These are phyloP conservation scores for Phaeoacremonium minimum DNA, from an alignment of 2,329 filamentous ascomycete genomes.

Conservation along the genomic window DNA sequence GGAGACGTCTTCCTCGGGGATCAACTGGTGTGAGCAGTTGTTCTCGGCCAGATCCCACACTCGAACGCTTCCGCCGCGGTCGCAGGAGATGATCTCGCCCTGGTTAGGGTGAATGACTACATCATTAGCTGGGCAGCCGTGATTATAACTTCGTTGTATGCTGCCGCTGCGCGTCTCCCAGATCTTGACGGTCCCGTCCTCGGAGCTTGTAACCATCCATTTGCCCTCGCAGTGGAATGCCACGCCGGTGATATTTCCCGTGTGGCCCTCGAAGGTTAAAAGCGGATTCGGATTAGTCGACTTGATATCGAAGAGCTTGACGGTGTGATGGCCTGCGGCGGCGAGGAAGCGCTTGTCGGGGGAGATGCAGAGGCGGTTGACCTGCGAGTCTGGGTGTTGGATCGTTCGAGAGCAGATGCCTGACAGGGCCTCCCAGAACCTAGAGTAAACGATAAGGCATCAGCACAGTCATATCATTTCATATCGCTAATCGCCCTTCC, in stretches of 20 bases:
- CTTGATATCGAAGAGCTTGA: slow-evolving; percentile 98
- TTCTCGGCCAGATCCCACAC: slow-evolving; percentile 98
- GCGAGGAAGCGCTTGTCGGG: slow-evolving; percentile 96
- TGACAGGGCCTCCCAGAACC: slow-evolving; percentile 97
- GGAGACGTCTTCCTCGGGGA: slow-evolving; percentile 91
- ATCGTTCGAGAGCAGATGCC: slow-evolving; percentile 98
- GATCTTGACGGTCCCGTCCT: slow-evolving; percentile 95
- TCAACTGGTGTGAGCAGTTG: slow-evolving; percentile 92
- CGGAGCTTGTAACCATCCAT: slow-evolving; percentile 98
- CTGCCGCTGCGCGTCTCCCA: slow-evolving; percentile 87
- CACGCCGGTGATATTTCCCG: slow-evolving; percentile 91
- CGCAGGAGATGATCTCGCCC: slow-evolving; percentile 95
- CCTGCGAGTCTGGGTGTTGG: slow-evolving; percentile 95
- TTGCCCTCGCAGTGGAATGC: slow-evolving; percentile 98
- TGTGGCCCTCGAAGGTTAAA: slow-evolving; percentile 92
- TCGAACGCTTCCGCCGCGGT: slow-evolving; percentile 84
- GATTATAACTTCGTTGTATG: slow-evolving; percentile 89
- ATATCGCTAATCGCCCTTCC: too few species aligned
- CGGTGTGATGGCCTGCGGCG: slow-evolving; percentile 72
- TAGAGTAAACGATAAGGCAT: slow-evolving; percentile 30
- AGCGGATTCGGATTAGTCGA: slow-evolving; percentile 94
- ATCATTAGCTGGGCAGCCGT: slow-evolving; percentile 87
- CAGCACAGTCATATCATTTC: too few species aligned
- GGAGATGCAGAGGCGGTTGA: slow-evolving; percentile 96
- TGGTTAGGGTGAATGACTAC: slow-evolving; percentile 99